phyloP scores from a whole-genome alignment of 441 rosid genomes.

The Gossypium aridum region DNA sequence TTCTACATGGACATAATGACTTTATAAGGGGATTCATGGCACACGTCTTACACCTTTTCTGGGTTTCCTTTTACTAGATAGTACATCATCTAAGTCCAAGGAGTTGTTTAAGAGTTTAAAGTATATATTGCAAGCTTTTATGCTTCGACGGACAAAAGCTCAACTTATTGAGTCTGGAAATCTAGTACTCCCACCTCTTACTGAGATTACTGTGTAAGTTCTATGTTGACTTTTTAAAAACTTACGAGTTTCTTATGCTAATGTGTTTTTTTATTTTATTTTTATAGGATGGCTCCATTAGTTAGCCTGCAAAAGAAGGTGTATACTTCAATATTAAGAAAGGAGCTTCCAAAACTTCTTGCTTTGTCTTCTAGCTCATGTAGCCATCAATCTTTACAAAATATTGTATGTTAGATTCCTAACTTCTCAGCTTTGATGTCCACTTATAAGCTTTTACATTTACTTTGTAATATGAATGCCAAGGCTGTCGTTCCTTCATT shows the following conservation, averaged over 20 bases:
- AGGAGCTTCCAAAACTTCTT: slow-evolving; percentile 81
- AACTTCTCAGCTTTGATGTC: slow-evolving; percentile 1
- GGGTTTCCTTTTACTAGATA: slow-evolving; percentile 26
- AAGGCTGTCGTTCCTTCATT: not conserved
- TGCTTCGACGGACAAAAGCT: slow-evolving; percentile 81
- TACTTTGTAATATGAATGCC: not conserved
- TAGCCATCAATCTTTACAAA: slow-evolving; percentile 68
- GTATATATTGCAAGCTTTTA: slow-evolving; percentile 60
- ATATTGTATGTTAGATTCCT: slow-evolving; percentile 46
- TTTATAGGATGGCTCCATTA: slow-evolving; percentile 70
- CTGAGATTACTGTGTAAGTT: slow-evolving; percentile 76
- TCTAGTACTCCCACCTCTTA: slow-evolving; percentile 74
- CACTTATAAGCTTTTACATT: not conserved
- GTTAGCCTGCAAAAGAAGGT: slow-evolving; percentile 73
- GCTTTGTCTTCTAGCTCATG: slow-evolving; percentile 58
- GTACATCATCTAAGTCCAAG: slow-evolving; percentile 31
- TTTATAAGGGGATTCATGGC: not conserved
- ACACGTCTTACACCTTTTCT: not conserved
- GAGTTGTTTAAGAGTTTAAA: slow-evolving; percentile 52
- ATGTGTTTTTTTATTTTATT: slow-evolving; percentile 1
- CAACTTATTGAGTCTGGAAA: slow-evolving; percentile 66
- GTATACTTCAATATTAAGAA: slow-evolving; percentile 74
- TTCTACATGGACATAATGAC: not conserved
- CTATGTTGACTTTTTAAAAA: not conserved
- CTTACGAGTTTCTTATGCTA: not conserved